Evolutionary conservation across 176 grass and related monocot genomes (phyloP), one percentile per base, ranked within the genome.

Genomic region (Eremochloa ophiuroides): DNA sequence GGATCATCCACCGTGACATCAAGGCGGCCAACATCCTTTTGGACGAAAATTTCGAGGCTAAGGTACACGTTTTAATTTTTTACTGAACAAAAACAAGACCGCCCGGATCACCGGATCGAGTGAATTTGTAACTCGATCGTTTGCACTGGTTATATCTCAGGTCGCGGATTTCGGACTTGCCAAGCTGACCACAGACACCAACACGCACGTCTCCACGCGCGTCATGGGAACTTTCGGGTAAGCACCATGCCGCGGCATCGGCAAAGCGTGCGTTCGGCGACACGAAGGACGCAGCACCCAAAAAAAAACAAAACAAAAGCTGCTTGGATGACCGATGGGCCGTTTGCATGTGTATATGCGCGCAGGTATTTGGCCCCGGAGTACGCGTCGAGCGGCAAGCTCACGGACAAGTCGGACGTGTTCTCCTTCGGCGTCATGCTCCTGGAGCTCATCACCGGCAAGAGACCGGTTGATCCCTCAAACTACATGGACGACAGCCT

Each of bases 391-490:
- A 99, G 90, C 59, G 96, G 96, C 69, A 99, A 99, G 83, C 76
- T 99, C 10, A 90, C 96, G 2, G 96, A 99, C 82, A 95, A 99
- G 28, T 99, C 96, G 0, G 96, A 99, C 31, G 96, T 99, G 59
- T 99, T 99, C 93, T 99, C 96, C 18, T 99, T 88, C 38, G 96
- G 96, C 44, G 96, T 99, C 33, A 93, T 99, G 96, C 91, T 95
- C 74, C 87, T 99, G 8, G 93, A 99, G 87, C 86, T 99, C 33
- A 95, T 99, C 69, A 99, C 93, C 27, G 96, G 96, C 72, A 87
- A 87, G 48, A 66, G 90, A 14, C 91, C 96, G 9, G 87, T 95
- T 1, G 93, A 99, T 15, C 43, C 79, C 63, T 77, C 69, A 0
- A 84, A 74, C 26, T 85, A 79, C 82, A 95, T 95, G 93, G 96